Percentiles rank a stretch among this genome's conserved stretches.
These are phyloP conservation scores for Globisporangium okanoganense DNA, from an alignment of 352 stramenopile species.

Conservation along the genomic window DNA sequence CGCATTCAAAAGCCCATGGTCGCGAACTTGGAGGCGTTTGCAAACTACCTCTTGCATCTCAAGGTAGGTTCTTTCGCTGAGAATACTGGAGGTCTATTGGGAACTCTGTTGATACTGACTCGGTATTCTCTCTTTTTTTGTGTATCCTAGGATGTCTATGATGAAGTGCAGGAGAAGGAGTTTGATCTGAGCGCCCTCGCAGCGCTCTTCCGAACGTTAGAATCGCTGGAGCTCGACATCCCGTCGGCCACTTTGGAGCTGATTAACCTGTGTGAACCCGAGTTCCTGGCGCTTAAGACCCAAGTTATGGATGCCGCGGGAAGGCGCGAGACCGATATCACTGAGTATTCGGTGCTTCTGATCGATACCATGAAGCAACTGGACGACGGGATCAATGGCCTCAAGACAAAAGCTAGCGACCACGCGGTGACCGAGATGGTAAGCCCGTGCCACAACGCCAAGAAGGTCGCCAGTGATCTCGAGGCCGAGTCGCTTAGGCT, in stretches of 20 bases:
- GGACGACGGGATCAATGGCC: conserved; percentile 11
- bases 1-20: conserved; percentile 47
- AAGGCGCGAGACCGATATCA: conserved; percentile 27
- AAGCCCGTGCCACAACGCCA: conserved; percentile 29
- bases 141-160: conserved; percentile 34
- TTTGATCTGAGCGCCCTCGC: conserved; percentile 42
- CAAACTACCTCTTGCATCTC: conserved; percentile 50
- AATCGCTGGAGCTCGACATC: conserved; percentile 29
- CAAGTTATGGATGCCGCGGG: conserved; percentile 26
- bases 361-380: conserved; percentile 14
- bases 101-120: not conserved
- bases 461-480: conserved; percentile 20
- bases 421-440: conserved; percentile 28
- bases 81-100: conserved; percentile 11
- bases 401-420: conserved; percentile 30
- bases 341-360: conserved; percentile 24
- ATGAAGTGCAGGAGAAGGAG: conserved; percentile 44
- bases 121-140: not conserved
- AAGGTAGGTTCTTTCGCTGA: conserved; percentile 19
- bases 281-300: conserved; percentile 37
- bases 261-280: conserved; percentile 38
- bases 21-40: conserved; percentile 33
- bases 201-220: conserved; percentile 34
- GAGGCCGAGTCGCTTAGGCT: conserved; percentile 27
- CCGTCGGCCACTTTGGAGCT: conserved; percentile 21